phyloP scores from a whole-genome alignment of 805 yeast species.

The Saccharomycopsis amapae region DNA sequence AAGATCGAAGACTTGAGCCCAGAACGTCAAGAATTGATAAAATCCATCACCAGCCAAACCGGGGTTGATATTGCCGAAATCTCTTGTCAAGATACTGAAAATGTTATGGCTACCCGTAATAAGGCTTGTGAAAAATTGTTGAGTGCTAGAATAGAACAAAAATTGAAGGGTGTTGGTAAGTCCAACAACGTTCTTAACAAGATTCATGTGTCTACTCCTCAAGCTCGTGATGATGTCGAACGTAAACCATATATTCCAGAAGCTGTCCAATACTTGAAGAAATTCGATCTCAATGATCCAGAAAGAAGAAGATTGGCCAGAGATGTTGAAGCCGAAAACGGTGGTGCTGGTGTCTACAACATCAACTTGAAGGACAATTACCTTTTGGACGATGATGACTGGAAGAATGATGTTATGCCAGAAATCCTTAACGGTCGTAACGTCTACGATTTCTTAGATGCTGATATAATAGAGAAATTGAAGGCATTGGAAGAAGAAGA shows the following conservation, averaged over 20 bases:
- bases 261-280: slow-evolving; percentile 48
- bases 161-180: slow-evolving; percentile 87
- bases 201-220: slow-evolving; percentile 91
- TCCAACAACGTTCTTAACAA: slow-evolving; percentile 85
- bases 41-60: slow-evolving; percentile 54
- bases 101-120: slow-evolving; percentile 92
- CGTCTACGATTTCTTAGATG: slow-evolving; percentile 94
- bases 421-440: slow-evolving; percentile 94
- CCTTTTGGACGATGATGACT: slow-evolving; percentile 87
- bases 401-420: slow-evolving; percentile 98
- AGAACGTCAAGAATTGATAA: slow-evolving; percentile 64
- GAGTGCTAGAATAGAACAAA: slow-evolving; percentile 93
- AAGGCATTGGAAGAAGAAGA: slow-evolving; percentile 97
- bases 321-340: slow-evolving; percentile 89
- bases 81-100: slow-evolving; percentile 91
- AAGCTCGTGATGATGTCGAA: slow-evolving; percentile 75
- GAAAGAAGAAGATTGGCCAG: slow-evolving; percentile 73
- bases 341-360: slow-evolving; percentile 98
- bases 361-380: slow-evolving; percentile 90
- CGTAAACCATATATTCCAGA: slow-evolving; percentile 84
- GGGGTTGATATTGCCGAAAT: slow-evolving; percentile 91
- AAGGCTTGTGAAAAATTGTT: slow-evolving; percentile 95
- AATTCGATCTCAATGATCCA: slow-evolving; percentile 76
- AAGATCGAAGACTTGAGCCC: slow-evolving; percentile 74
- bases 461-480: slow-evolving; percentile 88